Evolutionary conservation across 805 yeast genomes (phyloP).

Genomic region (Pichia thaimueangensis): DNA sequence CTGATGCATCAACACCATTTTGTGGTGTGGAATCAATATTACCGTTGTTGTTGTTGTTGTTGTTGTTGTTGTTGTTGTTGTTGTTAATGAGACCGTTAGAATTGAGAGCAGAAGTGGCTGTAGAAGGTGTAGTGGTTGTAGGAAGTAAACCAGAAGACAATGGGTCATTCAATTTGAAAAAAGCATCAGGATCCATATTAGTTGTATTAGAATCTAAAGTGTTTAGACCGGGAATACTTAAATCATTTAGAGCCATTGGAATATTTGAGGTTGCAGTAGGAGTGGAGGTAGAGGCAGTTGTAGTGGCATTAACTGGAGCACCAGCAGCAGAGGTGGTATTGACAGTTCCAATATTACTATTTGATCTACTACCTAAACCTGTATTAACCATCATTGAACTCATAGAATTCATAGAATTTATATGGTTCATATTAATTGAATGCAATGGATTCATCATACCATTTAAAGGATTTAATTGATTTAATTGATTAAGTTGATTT

Average conservation of each 20-base stretch:
- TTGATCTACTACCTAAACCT: slow-evolving; percentile 1
- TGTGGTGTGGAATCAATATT: too few species aligned
- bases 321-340: background rate
- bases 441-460: background rate
- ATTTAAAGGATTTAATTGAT: background rate
- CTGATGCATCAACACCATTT: too few species aligned
- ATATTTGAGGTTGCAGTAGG: background rate
- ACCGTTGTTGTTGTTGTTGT: too few species aligned
- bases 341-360: slow-evolving; percentile 1
- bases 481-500: background rate
- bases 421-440: background rate
- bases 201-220: background rate
- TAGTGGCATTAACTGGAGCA: background rate
- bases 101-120: too few species aligned
- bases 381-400: background rate
- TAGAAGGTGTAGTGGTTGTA: background rate
- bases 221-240: background rate
- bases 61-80: too few species aligned
- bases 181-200: background rate
- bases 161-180: background rate
- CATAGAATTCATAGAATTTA: background rate
- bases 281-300: background rate
- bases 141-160: background rate
- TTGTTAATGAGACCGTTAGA: too few species aligned
- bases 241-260: background rate